Percentiles rank a stretch among this genome's conserved stretches.
These are phyloP conservation scores for Macrocybe gigantea DNA, from an alignment of 768 basidiomycete genomes.

Conservation along the genomic window DNA sequence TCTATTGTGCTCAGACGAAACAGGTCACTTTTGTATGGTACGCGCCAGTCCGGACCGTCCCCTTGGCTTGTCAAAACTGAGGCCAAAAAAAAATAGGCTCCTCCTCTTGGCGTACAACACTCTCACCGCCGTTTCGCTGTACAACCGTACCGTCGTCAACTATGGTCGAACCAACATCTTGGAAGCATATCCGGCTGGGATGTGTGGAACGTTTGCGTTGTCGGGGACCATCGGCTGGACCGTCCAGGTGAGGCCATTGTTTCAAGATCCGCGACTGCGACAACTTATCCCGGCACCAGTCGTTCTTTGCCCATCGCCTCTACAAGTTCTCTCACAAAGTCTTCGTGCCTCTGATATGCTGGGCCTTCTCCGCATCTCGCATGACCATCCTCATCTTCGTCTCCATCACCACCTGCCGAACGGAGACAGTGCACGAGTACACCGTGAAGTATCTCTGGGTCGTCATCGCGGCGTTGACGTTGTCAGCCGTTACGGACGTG, in stretches of 20 bases:
- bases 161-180: slow-evolving; percentile 2
- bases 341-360: slow-evolving; percentile 4
- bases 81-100: background rate
- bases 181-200: slow-evolving; percentile 3
- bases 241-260: slow-evolving; percentile 3
- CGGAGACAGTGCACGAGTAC: background rate
- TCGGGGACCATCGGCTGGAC: slow-evolving; percentile 5
- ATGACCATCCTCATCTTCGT: slow-evolving; percentile 1
- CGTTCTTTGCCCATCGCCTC: slow-evolving; percentile 11
- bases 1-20: background rate
- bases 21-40: slow-evolving; percentile 7
- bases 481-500: slow-evolving; percentile 6
- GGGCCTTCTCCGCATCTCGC: slow-evolving; percentile 7
- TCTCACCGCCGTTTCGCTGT: slow-evolving; percentile 4
- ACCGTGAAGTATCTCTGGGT: slow-evolving; percentile 5
- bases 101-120: slow-evolving; percentile 3
- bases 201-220: slow-evolving; percentile 5
- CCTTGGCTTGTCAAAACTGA: background rate
- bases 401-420: slow-evolving; percentile 6
- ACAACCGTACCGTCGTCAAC: slow-evolving; percentile 1
- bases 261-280: background rate
- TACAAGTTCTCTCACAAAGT: slow-evolving; percentile 2
- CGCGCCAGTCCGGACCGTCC: background rate
- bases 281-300: background rate
- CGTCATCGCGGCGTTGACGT: slow-evolving; percentile 1